Percentiles rank a stretch among this genome's conserved stretches.
Evolutionary conservation across 1,284 basidiomycete genomes (phyloP).

Genomic region (Naganishia sp.): DNA sequence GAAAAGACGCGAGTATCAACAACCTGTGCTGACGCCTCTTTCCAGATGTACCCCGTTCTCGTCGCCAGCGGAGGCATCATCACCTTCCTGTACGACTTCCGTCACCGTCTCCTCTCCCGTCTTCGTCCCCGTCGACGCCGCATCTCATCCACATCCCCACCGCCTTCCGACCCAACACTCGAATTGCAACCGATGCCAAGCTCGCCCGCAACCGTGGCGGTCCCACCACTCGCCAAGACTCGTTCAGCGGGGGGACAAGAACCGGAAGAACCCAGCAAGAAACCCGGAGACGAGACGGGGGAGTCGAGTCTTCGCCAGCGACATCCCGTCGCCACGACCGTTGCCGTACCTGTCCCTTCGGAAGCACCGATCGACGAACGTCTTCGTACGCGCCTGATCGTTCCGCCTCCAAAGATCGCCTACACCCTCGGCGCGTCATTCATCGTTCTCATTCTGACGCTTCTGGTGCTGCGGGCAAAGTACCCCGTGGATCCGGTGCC

Average conservation of each 20-base stretch:
- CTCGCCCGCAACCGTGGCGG: not conserved
- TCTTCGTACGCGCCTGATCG: constrained; percentile 36
- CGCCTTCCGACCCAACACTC: not conserved
- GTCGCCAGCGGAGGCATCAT: constrained; percentile 48
- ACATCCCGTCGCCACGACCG: not conserved
- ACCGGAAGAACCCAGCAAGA: not conserved
- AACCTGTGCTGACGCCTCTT: not conserved
- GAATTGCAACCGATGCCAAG: not conserved
- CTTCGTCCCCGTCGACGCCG: constrained; percentile 20
- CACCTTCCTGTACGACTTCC: constrained; percentile 49
- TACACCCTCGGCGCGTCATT: constrained; percentile 46
- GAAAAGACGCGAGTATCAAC: not conserved
- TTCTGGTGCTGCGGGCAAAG: constrained; percentile 41
- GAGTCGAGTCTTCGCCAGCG: constrained; percentile 15
- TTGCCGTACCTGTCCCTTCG: not conserved
- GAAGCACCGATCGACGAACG: constrained; percentile 6
- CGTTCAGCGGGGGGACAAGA: not conserved
- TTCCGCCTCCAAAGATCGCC: constrained; percentile 39
- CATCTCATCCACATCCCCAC: not conserved
- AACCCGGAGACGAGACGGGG: not conserved
- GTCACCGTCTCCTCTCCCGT: constrained; percentile 26
- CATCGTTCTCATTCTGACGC: constrained; percentile 47
- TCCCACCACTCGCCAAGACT: constrained; percentile 12
- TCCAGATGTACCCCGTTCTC: constrained; percentile 52
- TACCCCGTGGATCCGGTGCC: constrained; percentile 47